Percentiles rank a stretch among this genome's conserved stretches.
These are phyloP conservation scores for Fraxinus pennsylvanica DNA, from an alignment of 257 asterid genomes.

Conservation along the genomic window DNA sequence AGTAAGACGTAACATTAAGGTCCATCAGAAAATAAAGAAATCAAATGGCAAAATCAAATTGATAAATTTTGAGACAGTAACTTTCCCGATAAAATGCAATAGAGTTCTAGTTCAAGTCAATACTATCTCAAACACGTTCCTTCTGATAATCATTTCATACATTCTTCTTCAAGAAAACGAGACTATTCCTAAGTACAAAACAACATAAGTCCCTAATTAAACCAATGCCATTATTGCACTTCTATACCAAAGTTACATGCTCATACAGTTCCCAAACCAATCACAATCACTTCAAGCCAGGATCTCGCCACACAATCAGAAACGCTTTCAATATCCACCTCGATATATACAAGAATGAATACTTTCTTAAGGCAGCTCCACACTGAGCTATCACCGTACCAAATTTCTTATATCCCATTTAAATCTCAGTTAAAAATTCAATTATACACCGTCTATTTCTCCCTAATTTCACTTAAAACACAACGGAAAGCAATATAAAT, in stretches of 20 bases:
- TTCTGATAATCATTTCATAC: background rate
- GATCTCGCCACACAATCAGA: background rate
- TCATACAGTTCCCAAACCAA: background rate
- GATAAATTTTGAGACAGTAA: conserved; percentile 5
- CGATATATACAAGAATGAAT: background rate
- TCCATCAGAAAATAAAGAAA: conserved; percentile 28
- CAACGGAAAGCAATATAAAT: background rate
- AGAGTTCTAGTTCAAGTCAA: conserved; percentile 15
- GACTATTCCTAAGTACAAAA: background rate
- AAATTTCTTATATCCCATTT: background rate
- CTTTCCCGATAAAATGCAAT: background rate
- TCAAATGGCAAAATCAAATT: conserved; percentile 12
- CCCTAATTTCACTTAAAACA: conserved; percentile 1
- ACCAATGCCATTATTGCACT: background rate
- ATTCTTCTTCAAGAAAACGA: background rate
- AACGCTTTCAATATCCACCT: background rate
- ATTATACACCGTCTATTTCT: background rate
- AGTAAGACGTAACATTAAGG: conserved; percentile 36
- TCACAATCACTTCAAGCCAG: conserved; percentile 3
- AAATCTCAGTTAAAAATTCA: background rate
- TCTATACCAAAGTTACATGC: conserved; percentile 3
- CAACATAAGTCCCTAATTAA: background rate
- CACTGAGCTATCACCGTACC: background rate
- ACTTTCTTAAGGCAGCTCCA: background rate
- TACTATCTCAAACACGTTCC: background rate